A percentile compares a stretch with the other conserved stretches of the same genome.
Evolutionary conservation across 139 green algal genomes (phyloP).

Genomic region (Micractinium conductrix): DNA sequence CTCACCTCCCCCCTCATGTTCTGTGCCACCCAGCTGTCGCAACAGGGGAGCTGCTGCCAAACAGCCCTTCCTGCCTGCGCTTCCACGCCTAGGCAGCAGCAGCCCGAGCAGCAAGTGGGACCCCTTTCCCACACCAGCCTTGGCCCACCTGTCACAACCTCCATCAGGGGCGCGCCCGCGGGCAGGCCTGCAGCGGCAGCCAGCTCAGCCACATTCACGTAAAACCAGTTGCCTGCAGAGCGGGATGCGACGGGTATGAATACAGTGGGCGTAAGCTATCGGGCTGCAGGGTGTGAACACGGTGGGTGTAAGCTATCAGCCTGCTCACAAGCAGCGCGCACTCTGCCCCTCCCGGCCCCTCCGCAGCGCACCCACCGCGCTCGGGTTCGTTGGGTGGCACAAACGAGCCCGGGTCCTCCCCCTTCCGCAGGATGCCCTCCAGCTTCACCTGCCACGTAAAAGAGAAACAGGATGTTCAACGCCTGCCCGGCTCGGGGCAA

Average conservation of each 20-base stretch:
- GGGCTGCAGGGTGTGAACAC: too few relatives aligned
- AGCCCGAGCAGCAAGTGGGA: neutral
- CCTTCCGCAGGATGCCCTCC: constrained; percentile 66
- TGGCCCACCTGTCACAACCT: constrained; percentile 45
- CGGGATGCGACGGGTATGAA: too few relatives aligned
- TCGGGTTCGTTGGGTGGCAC: constrained; percentile 75
- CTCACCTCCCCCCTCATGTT: too few relatives aligned
- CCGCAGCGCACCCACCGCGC: constrained; percentile 33
- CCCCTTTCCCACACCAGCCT: neutral
- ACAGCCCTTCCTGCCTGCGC: too few relatives aligned
- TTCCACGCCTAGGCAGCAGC: too few relatives aligned
- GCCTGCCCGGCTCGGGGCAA: neutral
- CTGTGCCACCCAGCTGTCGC: too few relatives aligned
- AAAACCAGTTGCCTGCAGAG: constrained; percentile 56
- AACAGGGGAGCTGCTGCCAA: too few relatives aligned
- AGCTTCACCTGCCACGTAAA: constrained; percentile 54
- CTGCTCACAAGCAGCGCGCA: too few relatives aligned
- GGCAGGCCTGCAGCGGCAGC: constrained; percentile 54
- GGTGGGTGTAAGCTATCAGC: too few relatives aligned
- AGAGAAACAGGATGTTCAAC: too few relatives aligned
- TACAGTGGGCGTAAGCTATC: neutral
- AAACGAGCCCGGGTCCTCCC: constrained; percentile 73
- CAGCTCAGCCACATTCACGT: constrained; percentile 69
- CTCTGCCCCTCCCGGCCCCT: too few relatives aligned
- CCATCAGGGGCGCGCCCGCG: constrained; percentile 59